phyloP scores from a whole-genome alignment of 352 stramenopile genomes.

The Globisporangium perplexum region DNA sequence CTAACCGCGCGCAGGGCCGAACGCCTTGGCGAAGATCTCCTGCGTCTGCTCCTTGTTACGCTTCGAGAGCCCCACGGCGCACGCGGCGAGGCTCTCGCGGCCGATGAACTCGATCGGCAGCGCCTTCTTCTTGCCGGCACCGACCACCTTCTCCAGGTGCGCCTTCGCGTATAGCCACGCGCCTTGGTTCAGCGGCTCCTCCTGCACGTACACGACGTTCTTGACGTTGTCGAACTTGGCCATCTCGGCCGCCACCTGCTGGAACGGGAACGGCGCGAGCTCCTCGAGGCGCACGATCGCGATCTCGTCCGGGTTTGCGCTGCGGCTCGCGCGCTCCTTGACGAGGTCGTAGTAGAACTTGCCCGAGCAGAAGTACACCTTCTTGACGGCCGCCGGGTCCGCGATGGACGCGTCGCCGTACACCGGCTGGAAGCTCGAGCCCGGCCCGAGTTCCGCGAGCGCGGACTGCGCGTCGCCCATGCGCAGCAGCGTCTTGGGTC shows the following conservation, averaged over 20 bases:
- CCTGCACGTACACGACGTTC: slow-evolving; percentile 74
- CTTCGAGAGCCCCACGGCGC: slow-evolving; percentile 69
- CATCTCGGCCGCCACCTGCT: slow-evolving; percentile 52
- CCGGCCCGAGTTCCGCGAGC: slow-evolving; percentile 52
- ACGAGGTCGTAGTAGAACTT: slow-evolving; percentile 87
- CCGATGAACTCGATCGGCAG: slow-evolving; percentile 63
- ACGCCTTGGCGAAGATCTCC: slow-evolving; percentile 59
- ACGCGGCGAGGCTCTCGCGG: slow-evolving; percentile 63
- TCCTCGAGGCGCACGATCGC: slow-evolving; percentile 78
- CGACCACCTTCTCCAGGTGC: slow-evolving; percentile 69
- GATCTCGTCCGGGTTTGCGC: slow-evolving; percentile 37
- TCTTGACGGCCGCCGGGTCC: slow-evolving; percentile 46
- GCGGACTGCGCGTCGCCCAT: slow-evolving; percentile 59
- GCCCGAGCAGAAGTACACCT: slow-evolving; percentile 72
- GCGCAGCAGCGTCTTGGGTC: slow-evolving; percentile 71
- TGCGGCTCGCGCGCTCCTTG: slow-evolving; percentile 46
- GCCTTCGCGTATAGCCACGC: slow-evolving; percentile 64
- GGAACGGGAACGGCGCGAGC: slow-evolving; percentile 80
- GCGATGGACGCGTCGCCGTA: slow-evolving; percentile 48
- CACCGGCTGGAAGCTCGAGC: slow-evolving; percentile 62
- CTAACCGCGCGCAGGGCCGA: slow-evolving; percentile 21
- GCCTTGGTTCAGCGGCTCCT: slow-evolving; percentile 80
- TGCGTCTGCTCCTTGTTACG: slow-evolving; percentile 56
- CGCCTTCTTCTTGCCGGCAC: slow-evolving; percentile 25
- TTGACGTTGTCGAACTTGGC: slow-evolving; percentile 55